These are phyloP conservation scores for Quercus engelmannii DNA, from an alignment of 306 rosid species.

Conservation along the genomic window DNA sequence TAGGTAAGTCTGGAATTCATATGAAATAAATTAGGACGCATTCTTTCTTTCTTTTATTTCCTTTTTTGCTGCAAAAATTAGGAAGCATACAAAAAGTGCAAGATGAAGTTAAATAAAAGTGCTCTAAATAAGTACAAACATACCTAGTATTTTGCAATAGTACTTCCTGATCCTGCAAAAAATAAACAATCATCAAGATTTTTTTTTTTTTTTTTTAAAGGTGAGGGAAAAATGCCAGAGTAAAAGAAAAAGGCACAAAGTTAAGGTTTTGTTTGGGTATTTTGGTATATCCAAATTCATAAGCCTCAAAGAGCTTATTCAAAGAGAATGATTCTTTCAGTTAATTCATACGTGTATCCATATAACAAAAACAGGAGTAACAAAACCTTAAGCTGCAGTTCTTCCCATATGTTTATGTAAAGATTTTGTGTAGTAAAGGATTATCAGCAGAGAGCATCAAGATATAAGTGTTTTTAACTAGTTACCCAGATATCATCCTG, in stretches of 20 bases:
- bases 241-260: not conserved
- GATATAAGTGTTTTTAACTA: not conserved
- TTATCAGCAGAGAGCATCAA: not conserved
- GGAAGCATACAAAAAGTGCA: constrained; percentile 22
- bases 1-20: constrained; percentile 79
- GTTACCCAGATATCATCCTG: not conserved
- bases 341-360: not conserved
- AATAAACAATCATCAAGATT: constrained; percentile 27
- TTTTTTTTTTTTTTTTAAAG: not conserved
- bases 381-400: not conserved
- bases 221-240: constrained; percentile 1
- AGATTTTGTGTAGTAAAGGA: not conserved
- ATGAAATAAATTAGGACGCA: constrained; percentile 27
- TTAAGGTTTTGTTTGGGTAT: not conserved
- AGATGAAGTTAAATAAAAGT: constrained; percentile 9
- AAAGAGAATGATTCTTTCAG: not conserved
- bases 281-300: not conserved
- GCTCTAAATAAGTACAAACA: constrained; percentile 22
- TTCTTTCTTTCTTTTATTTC: not conserved
- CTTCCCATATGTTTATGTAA: not conserved
- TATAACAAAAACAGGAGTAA: not conserved
- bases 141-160: constrained; percentile 76
- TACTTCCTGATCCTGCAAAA: constrained; percentile 71
- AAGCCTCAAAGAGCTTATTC: not conserved
- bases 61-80: constrained; percentile 2